Conservation (phyloP, 2,329 filamentous ascomycete genomes). For the Teratosphaeria nubilosa region DNA sequence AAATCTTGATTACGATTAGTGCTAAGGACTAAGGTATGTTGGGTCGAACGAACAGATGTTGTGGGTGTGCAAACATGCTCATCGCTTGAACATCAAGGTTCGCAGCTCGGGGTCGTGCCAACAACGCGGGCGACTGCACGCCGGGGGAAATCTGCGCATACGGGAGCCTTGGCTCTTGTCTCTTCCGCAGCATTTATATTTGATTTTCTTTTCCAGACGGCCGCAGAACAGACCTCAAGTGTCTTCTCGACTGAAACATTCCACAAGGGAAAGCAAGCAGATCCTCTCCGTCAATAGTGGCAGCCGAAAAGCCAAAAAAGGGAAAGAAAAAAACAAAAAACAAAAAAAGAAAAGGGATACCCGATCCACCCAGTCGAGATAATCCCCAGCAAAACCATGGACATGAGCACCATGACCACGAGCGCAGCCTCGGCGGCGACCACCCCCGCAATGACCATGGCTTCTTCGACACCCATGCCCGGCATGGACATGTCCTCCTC, state of each 20-base stretch:
- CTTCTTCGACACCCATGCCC: background rate
- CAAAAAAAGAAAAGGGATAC: background rate
- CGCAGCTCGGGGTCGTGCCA: background rate
- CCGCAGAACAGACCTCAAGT: too few relatives aligned
- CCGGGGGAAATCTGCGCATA: background rate
- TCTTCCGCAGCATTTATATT: background rate
- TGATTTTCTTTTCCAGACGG: background rate
- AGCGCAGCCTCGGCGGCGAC: background rate
- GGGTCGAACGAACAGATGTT: too few relatives aligned
- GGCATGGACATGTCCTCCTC: conserved; percentile 9
- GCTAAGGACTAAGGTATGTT: too few relatives aligned
- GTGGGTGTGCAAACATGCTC: background rate
- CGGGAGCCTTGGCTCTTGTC: background rate
- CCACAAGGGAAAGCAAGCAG: too few relatives aligned
- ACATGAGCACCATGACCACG: conserved; percentile 2
- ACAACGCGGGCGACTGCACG: too few relatives aligned
- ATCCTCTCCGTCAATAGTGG: too few relatives aligned
- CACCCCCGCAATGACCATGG: conserved; percentile 7
- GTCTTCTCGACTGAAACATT: background rate
- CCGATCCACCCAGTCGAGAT: background rate
- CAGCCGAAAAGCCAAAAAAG: too few relatives aligned
- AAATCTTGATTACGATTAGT: too few relatives aligned
- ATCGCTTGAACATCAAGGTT: background rate
- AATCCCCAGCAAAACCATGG: background rate
- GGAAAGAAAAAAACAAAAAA: too few relatives aligned